Conservation (phyloP, 176 grass and related monocot genomes). For the Aegilops speltoides region DNA sequence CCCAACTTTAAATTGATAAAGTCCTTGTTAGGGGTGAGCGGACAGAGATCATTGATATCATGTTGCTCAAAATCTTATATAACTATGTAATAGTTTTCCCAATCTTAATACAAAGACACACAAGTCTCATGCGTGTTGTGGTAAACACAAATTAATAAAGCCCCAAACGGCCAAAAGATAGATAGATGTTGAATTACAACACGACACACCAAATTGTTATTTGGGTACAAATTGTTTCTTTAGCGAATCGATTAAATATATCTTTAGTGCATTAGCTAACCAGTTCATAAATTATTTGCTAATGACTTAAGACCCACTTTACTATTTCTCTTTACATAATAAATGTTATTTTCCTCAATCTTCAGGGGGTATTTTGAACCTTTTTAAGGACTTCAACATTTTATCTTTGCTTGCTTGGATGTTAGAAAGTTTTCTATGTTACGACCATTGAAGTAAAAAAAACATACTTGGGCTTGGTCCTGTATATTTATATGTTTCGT, state of each 20-base stretch:
- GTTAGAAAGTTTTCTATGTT: background rate
- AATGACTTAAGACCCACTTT: background rate
- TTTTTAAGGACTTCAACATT: background rate
- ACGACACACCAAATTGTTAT: background rate
- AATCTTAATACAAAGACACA: too few relatives aligned
- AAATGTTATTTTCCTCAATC: background rate
- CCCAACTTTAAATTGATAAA: too few relatives aligned
- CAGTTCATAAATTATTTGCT: background rate
- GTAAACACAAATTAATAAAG: too few relatives aligned
- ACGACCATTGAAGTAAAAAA: background rate
- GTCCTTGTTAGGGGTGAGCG: too few relatives aligned
- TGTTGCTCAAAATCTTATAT: too few relatives aligned
- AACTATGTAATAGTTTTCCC: too few relatives aligned
- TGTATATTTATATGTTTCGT: background rate
- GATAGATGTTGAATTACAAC: background rate
- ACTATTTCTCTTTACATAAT: background rate
- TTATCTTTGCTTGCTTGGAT: background rate
- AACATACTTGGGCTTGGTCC: background rate
- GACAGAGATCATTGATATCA: too few relatives aligned
- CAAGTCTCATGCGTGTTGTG: too few relatives aligned
- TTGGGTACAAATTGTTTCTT: background rate
- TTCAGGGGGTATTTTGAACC: background rate
- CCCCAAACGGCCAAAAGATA: too few relatives aligned
- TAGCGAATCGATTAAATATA: background rate
- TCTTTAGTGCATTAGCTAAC: background rate